Evolutionary conservation across 2,329 filamentous ascomycete genomes (phyloP).

Genomic region (Huntiella savannae): DNA sequence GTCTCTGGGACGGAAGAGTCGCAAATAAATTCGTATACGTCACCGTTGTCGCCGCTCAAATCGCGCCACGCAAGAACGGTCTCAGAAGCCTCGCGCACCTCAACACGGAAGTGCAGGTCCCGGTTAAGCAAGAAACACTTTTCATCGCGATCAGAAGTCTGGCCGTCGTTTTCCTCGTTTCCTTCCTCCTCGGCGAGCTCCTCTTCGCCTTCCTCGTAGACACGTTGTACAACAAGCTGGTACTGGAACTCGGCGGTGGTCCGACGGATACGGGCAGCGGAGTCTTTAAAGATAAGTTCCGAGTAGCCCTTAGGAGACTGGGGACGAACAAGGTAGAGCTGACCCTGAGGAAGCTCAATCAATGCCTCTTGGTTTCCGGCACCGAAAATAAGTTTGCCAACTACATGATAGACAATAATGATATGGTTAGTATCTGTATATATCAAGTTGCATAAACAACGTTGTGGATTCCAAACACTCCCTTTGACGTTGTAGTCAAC

Average conservation of each 20-base stretch:
- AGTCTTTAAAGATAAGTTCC: constrained; percentile 97
- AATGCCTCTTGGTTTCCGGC: constrained; percentile 73
- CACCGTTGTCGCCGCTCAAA: constrained; percentile 76
- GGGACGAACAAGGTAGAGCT: constrained; percentile 91
- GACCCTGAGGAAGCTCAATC: constrained; percentile 84
- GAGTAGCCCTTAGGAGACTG: constrained; percentile 94
- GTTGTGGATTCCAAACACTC: neutral
- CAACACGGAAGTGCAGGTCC: constrained; percentile 67
- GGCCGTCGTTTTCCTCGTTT: constrained; percentile 59
- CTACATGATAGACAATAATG: constrained; percentile 24
- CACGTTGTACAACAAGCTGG: constrained; percentile 86
- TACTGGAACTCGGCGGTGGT: constrained; percentile 95
- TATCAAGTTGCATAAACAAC: neutral
- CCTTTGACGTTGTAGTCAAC: no score
- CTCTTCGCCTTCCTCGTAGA: constrained; percentile 93
- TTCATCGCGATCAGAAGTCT: constrained; percentile 74
- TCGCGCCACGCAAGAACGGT: constrained; percentile 89
- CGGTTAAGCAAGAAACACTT: constrained; percentile 95
- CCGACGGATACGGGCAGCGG: constrained; percentile 73
- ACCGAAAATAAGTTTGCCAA: constrained; percentile 87
- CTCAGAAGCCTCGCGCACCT: constrained; percentile 60
- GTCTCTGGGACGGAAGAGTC: constrained; percentile 50
- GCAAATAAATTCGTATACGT: constrained; percentile 97
- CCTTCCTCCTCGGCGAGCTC: constrained; percentile 81
- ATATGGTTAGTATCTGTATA: constrained; percentile 4